Evolutionary conservation across 176 grass and related monocot species (phyloP).

Genomic region (Canna indica): DNA sequence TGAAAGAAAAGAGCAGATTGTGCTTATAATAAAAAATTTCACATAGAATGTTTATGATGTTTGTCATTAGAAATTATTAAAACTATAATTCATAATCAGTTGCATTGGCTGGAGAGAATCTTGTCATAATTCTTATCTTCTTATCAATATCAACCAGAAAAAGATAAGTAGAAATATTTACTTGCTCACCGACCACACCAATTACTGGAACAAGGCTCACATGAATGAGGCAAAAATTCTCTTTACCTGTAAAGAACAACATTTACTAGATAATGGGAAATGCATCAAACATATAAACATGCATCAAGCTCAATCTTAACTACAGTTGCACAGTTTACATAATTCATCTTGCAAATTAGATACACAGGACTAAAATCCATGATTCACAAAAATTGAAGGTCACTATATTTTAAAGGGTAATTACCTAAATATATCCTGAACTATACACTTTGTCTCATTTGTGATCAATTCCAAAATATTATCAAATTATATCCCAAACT

Average conservation of each 20-base stretch:
- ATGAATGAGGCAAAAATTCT: conserved; percentile 98
- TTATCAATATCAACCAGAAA: conserved; percentile 2
- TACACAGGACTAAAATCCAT: too few species aligned
- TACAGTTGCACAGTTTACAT: background rate
- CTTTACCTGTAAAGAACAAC: conserved; percentile 50
- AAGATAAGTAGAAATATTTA: conserved; percentile 43
- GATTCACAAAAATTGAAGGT: too few species aligned
- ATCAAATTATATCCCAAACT: too few species aligned
- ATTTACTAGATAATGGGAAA: conserved; percentile 5
- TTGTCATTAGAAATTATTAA: background rate
- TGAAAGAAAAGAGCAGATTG: background rate
- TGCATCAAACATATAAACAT: conserved; percentile 14
- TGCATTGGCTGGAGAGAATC: background rate
- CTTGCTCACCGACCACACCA: conserved; percentile 97
- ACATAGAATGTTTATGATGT: background rate
- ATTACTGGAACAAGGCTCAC: conserved; percentile 91
- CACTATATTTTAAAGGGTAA: too few species aligned
- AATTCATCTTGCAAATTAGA: background rate
- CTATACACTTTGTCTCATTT: too few species aligned
- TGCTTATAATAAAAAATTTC: background rate
- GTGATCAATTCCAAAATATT: too few species aligned
- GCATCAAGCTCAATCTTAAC: background rate
- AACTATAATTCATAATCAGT: background rate
- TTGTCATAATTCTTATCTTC: background rate
- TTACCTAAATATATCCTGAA: too few species aligned